These are phyloP conservation scores for Pythium volutum DNA, from an alignment of 352 stramenopile species.

Conservation along the genomic window DNA sequence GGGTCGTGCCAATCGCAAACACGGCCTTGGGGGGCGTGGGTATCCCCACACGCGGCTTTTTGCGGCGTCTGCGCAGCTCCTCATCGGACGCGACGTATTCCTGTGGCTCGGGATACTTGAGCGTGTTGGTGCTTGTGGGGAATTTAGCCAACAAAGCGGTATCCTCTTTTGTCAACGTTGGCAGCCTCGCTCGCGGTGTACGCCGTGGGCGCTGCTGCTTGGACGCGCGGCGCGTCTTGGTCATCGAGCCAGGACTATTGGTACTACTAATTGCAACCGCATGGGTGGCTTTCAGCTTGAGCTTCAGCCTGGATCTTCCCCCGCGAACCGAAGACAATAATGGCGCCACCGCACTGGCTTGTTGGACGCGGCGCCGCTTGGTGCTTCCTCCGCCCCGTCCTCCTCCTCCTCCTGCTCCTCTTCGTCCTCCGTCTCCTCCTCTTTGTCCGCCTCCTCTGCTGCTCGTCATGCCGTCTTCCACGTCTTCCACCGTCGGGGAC, in stretches of 20 bases:
- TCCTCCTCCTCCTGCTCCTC: background rate
- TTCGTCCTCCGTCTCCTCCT: no score
- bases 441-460: no score
- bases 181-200: no score
- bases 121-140: background rate
- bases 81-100: conserved; percentile 5
- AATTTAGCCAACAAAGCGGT: background rate
- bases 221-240: background rate
- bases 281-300: background rate
- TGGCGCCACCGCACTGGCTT: background rate
- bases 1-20: conserved; percentile 16
- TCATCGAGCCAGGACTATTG: background rate
- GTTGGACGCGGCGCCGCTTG: background rate
- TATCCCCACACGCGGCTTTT: background rate
- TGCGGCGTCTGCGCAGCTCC: background rate
- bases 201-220: no score
- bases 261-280: background rate
- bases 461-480: background rate
- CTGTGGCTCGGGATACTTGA: background rate
- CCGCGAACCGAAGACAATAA: no score
- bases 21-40: background rate
- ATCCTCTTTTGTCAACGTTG: no score
- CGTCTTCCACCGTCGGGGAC: no score
- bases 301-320: no score
- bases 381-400: background rate